Base-by-base conservation (phyloP, 441 rosid species). In the Arabidopsis hybrid region DNA sequence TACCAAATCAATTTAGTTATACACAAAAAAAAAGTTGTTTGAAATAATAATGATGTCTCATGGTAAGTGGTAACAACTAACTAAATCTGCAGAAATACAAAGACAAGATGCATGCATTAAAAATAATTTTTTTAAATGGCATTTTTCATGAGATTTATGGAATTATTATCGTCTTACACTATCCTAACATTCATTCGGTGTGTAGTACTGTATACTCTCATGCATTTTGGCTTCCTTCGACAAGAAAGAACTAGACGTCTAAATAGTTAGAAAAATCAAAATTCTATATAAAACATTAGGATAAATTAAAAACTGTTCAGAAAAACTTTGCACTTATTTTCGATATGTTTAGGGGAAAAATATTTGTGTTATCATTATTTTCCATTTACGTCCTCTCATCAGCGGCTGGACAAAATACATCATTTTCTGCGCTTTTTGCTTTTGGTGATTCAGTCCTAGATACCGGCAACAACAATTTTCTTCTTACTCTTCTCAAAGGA, bases 391-490 rank as follows among this genome's bases (percentile, higher is more conserved):
- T 39, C 0, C 10, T 66, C 16, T 65, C 71, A 65, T 50, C 58
- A 26, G 68, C 62, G 7, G 43, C 52, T 35, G 40, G 73, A 6
- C 43, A 71, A 14, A 81, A 80, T 34, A 60, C 32, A 62, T 66
- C 83, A 8, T 11, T 86, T 43, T 67, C 86, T 0, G 85, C 85
- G 0, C 4, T 86, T 36, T 43, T 84, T 8, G 63, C 69, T 38
- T 87, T 88, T 49, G 90, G 90, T n/a, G 92, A 88, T 72, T 88
- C 92, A 13, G 50, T 83, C 14, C 71, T 86, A 8, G 90, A 86
- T 75, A 72, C 92, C 0, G 87, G 90, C 14, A 88, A 86, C 80
- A 88, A 83, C 67, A 85, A 86, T 70, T 1, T 49, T 32, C 69
- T 83, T 4, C 16, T 49, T 4, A 79, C 90, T 10, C 18, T 74